phyloP scores from a whole-genome alignment of 306 rosid species.

The Prunus fruticosa region DNA sequence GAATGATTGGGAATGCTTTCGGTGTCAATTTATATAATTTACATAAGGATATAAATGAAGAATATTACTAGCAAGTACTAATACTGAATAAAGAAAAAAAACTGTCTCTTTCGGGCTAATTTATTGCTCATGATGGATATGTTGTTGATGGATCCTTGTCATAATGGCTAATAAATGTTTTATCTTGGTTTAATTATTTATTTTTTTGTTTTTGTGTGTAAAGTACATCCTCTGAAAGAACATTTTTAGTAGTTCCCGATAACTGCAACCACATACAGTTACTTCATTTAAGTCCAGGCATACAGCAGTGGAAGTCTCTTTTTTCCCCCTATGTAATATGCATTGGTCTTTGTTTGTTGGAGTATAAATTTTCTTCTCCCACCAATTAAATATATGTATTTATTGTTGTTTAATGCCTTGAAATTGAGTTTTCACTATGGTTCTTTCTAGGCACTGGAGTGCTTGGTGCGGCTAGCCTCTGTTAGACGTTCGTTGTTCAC shows the following conservation, averaged over 20 bases:
- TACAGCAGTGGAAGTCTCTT: background rate
- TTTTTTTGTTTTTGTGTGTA: background rate
- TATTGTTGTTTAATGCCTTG: constrained; percentile 28
- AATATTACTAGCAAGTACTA: background rate
- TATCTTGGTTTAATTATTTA: background rate
- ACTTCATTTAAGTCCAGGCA: background rate
- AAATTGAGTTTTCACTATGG: constrained; percentile 37
- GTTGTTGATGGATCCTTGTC: background rate
- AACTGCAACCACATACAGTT: background rate
- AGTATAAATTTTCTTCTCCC: background rate
- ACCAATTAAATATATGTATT: background rate
- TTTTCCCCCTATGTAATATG: background rate
- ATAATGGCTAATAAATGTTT: background rate
- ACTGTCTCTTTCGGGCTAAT: background rate
- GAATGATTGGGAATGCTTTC: background rate
- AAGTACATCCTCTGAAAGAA: background rate
- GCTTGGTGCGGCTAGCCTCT: constrained; percentile 99
- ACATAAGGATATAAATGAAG: background rate
- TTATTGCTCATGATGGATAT: background rate
- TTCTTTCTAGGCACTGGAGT: constrained; percentile 93
- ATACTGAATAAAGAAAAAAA: background rate
- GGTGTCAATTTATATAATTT: background rate
- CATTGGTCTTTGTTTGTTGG: background rate
- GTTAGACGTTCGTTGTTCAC: constrained; percentile 98
- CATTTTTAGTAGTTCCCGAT: background rate